phyloP scores from a whole-genome alignment of 2,329 filamentous ascomycete species.

The Pseudogymnoascus sp. region DNA sequence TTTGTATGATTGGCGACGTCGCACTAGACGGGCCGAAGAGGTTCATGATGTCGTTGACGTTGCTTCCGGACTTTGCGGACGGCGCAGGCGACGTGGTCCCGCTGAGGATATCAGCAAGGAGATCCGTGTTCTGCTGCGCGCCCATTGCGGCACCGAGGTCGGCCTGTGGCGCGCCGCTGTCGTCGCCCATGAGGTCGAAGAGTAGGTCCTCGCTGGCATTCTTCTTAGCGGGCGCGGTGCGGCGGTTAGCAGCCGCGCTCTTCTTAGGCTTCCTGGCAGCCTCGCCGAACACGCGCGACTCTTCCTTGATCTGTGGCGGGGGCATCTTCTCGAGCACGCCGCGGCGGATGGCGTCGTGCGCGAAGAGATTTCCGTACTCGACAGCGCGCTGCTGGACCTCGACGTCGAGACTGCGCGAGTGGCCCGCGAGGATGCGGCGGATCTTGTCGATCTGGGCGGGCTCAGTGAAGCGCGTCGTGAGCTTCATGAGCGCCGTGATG shows the following conservation, averaged over 20 bases:
- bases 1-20: slow-evolving; percentile 38
- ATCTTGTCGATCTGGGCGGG: slow-evolving; percentile 79
- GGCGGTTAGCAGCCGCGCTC: slow-evolving; percentile 57
- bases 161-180: slow-evolving; percentile 47
- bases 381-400: slow-evolving; percentile 95
- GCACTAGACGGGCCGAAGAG: slow-evolving; percentile 55
- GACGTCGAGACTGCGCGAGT: slow-evolving; percentile 82
- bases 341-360: slow-evolving; percentile 73
- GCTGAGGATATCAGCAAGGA: slow-evolving; percentile 85
- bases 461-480: slow-evolving; percentile 80
- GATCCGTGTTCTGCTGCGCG: slow-evolving; percentile 43
- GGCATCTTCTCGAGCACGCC: slow-evolving; percentile 98
- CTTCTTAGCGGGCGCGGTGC: slow-evolving; percentile 66
- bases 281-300: slow-evolving; percentile 81
- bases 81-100: slow-evolving; percentile 48
- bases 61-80: slow-evolving; percentile 40
- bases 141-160: slow-evolving; percentile 46
- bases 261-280: slow-evolving; percentile 61
- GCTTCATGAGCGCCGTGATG: slow-evolving; percentile 86
- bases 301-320: slow-evolving; percentile 90
- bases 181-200: slow-evolving; percentile 82
- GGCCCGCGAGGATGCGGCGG: slow-evolving; percentile 63
- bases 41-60: slow-evolving; percentile 76
- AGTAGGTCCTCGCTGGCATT: slow-evolving; percentile 86
- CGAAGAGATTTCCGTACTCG: slow-evolving; percentile 92